These are phyloP conservation scores for Barnettozyma populi DNA, from an alignment of 805 yeast genomes.

Conservation along the genomic window DNA sequence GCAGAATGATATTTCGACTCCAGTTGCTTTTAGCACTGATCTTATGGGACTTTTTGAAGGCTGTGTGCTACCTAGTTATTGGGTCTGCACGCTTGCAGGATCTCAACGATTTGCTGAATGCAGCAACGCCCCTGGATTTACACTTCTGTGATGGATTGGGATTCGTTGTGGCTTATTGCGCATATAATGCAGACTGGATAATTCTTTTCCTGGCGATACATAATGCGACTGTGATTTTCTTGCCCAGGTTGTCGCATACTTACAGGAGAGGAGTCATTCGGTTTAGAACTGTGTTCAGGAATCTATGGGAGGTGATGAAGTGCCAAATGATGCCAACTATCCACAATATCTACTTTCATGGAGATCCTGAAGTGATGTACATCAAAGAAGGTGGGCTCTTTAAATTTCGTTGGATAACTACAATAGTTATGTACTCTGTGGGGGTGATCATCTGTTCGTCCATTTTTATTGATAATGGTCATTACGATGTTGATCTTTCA, in stretches of 20 bases:
- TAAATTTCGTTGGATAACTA: constrained; percentile 5
- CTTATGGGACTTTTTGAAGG: constrained; percentile 1
- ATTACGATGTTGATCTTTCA: constrained; percentile 10
- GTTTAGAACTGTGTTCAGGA: constrained; percentile 3
- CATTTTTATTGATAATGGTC: constrained; percentile 13
- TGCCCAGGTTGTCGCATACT: constrained; percentile 9
- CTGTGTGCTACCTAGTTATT: not conserved
- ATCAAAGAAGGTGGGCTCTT: constrained; percentile 23
- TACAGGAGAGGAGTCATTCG: constrained; percentile 10
- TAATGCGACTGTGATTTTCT: constrained; percentile 18
- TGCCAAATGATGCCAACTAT: not conserved
- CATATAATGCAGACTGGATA: constrained; percentile 15
- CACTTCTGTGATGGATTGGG: constrained; percentile 20
- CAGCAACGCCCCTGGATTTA: not conserved
- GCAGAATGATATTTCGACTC: constrained; percentile 1
- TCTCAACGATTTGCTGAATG: not conserved
- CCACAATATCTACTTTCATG: not conserved
- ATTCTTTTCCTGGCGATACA: constrained; percentile 19
- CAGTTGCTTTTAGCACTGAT: not conserved
- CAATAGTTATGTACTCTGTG: not conserved
- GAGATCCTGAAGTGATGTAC: constrained; percentile 1
- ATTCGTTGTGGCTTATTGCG: constrained; percentile 10
- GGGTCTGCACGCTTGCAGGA: not conserved
- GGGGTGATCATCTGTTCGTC: constrained; percentile 1
- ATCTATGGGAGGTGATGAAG: not conserved